These are phyloP conservation scores for Macrocybe gigantea DNA, from an alignment of 768 basidiomycete species.

Conservation along the genomic window DNA sequence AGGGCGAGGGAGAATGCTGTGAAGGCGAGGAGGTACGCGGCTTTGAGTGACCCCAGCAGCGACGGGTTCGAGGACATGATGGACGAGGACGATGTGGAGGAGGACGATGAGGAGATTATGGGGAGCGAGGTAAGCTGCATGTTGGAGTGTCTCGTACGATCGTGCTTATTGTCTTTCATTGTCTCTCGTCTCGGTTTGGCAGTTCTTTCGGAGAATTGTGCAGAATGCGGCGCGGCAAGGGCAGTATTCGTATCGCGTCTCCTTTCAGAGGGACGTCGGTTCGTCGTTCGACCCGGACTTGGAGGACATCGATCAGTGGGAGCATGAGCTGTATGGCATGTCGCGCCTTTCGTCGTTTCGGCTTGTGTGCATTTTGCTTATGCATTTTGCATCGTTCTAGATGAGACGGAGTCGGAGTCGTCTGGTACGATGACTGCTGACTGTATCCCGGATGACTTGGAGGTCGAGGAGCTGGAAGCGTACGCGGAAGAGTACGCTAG, in stretches of 20 bases:
- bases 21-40: constrained; percentile 24
- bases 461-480: constrained; percentile 52
- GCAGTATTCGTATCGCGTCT: constrained; percentile 51
- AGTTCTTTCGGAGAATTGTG: constrained; percentile 69
- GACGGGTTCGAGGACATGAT: constrained; percentile 38
- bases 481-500: constrained; percentile 51
- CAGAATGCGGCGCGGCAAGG: constrained; percentile 43
- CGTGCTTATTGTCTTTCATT: too few species aligned
- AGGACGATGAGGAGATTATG: constrained; percentile 54
- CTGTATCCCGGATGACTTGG: constrained; percentile 39
- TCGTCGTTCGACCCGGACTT: constrained; percentile 73
- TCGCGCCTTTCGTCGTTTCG: not conserved
- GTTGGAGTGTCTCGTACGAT: too few species aligned
- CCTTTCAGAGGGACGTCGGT: constrained; percentile 64
- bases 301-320: constrained; percentile 61
- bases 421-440: constrained; percentile 10
- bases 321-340: constrained; percentile 44
- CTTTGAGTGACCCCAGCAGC: constrained; percentile 35
- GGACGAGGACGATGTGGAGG: constrained; percentile 39
- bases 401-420: not conserved
- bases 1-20: constrained; percentile 49
- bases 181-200: not conserved
- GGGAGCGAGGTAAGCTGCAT: constrained; percentile 49
- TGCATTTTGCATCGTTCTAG: too few species aligned
- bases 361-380: too few species aligned